These are phyloP conservation scores for Cornus controversa DNA, from an alignment of 148 eudicot genomes.

Conservation along the genomic window DNA sequence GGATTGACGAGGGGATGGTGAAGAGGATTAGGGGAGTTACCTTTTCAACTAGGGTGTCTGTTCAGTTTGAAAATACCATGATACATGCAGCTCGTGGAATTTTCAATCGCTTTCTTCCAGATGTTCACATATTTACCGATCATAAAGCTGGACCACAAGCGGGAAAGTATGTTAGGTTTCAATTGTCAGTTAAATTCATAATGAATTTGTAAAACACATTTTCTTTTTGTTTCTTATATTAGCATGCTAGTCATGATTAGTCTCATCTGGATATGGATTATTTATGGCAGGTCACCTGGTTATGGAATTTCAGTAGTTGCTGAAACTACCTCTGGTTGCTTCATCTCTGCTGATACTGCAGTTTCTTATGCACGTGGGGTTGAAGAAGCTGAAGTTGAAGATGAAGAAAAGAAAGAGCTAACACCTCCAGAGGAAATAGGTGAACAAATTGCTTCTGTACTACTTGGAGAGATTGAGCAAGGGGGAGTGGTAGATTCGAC, in stretches of 20 bases:
- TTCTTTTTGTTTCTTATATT: not conserved
- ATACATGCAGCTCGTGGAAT: conserved; percentile 86
- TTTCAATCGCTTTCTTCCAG: conserved; percentile 79
- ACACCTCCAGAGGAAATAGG: conserved; percentile 70
- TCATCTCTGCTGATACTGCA: conserved; percentile 74
- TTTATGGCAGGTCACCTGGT: conserved; percentile 78
- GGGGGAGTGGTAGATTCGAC: conserved; percentile 96
- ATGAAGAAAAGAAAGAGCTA: conserved; percentile 47
- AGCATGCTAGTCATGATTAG: not conserved
- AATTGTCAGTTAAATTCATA: conserved; percentile 1
- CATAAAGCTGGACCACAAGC: conserved; percentile 74
- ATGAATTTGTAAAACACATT: not conserved
- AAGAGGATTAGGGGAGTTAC: conserved; percentile 83
- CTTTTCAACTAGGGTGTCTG: conserved; percentile 73
- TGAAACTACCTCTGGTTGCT: conserved; percentile 84
- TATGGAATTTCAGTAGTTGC: conserved; percentile 85
- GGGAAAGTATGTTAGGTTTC: conserved; percentile 71
- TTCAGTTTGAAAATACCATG: conserved; percentile 74
- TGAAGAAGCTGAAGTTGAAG: conserved; percentile 45
- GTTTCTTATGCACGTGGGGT: conserved; percentile 54
- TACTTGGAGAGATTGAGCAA: conserved; percentile 78
- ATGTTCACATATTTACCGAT: conserved; percentile 80
- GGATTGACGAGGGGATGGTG: conserved; percentile 93
- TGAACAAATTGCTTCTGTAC: conserved; percentile 62
- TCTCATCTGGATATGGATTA: conserved; percentile 5